A percentile compares a stretch with the other conserved stretches of the same genome.
Conservation (phyloP, 2,329 filamentous ascomycete species). For the Monilinia vaccinii-corymbosi region DNA sequence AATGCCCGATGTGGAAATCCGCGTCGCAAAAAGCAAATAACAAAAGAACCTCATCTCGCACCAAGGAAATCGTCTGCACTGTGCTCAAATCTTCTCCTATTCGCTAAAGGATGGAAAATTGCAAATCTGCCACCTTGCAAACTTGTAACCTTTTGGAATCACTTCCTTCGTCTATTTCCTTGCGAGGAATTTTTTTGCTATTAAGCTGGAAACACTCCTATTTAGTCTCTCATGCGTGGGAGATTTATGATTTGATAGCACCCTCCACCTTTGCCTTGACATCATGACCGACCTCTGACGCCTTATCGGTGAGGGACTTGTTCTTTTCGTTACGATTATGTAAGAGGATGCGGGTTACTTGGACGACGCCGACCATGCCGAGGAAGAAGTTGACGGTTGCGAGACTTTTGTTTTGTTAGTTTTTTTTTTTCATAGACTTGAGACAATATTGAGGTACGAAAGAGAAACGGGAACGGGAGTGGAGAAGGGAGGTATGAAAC, state of each 20-base stretch:
- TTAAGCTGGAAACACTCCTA: background rate
- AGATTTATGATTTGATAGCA: slow-evolving; percentile 29
- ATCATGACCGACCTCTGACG: slow-evolving; percentile 12
- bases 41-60: background rate
- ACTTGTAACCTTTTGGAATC: background rate
- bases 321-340: slow-evolving; percentile 54
- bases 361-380: slow-evolving; percentile 74
- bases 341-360: slow-evolving; percentile 67
- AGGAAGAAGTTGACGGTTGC: slow-evolving; percentile 98
- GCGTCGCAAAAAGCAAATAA: background rate
- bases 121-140: background rate
- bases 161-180: background rate
- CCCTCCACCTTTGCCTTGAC: slow-evolving; percentile 29
- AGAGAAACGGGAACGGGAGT: slow-evolving; percentile 12
- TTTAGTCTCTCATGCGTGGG: background rate
- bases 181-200: background rate
- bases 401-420: slow-evolving; percentile 43
- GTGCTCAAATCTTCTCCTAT: background rate
- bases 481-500: slow-evolving; percentile 27
- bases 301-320: slow-evolving; percentile 21
- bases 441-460: slow-evolving; percentile 11
- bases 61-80: background rate
- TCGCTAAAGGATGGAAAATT: background rate
- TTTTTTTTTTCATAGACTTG: background rate
- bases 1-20: background rate